Evolutionary conservation across 805 yeast genomes (phyloP).

Genomic region (Priceomyces melissophilus): DNA sequence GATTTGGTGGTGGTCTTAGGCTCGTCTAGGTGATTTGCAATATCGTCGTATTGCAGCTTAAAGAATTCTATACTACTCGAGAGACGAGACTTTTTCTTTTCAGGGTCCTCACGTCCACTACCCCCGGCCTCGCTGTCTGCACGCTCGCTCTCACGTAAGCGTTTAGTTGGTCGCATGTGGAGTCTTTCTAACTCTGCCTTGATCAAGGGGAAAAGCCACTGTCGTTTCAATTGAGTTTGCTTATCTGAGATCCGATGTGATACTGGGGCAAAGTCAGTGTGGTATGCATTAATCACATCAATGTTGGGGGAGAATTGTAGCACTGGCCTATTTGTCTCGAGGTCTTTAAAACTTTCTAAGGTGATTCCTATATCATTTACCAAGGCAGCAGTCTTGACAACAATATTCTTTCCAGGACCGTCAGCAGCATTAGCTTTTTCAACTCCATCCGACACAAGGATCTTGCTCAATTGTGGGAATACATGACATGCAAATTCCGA

Average conservation of each 20-base stretch:
- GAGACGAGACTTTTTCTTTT: slow-evolving; percentile 23
- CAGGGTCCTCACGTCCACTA: no score
- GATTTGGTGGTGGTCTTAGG: slow-evolving; percentile 34
- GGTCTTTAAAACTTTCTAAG: slow-evolving; percentile 35
- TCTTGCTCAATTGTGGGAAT: slow-evolving; percentile 30
- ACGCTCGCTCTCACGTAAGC: slow-evolving; percentile 3
- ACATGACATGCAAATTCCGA: slow-evolving; percentile 23
- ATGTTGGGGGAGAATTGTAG: slow-evolving; percentile 33
- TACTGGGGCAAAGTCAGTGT: slow-evolving; percentile 14
- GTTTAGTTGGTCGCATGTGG: slow-evolving; percentile 8
- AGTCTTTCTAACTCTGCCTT: slow-evolving; percentile 30
- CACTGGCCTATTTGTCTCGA: slow-evolving; percentile 24
- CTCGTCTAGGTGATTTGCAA: slow-evolving; percentile 24
- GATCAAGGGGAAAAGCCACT: slow-evolving; percentile 35
- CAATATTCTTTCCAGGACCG: slow-evolving; percentile 25
- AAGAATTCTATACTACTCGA: slow-evolving; percentile 37
- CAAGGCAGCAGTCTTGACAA: slow-evolving; percentile 36
- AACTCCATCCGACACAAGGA: slow-evolving; percentile 30
- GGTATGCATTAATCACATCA: slow-evolving; percentile 29
- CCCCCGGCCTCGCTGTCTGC: no score
- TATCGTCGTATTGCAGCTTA: slow-evolving; percentile 33
- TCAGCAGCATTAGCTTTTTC: slow-evolving; percentile 15
- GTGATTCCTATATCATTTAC: slow-evolving; percentile 37
- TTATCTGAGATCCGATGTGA: slow-evolving; percentile 13
- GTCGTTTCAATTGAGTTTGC: slow-evolving; percentile 26